A percentile compares a stretch with the other conserved stretches of the same genome.
Evolutionary conservation across 257 asterid genomes (phyloP).

Genomic region (Plantago ovata): DNA sequence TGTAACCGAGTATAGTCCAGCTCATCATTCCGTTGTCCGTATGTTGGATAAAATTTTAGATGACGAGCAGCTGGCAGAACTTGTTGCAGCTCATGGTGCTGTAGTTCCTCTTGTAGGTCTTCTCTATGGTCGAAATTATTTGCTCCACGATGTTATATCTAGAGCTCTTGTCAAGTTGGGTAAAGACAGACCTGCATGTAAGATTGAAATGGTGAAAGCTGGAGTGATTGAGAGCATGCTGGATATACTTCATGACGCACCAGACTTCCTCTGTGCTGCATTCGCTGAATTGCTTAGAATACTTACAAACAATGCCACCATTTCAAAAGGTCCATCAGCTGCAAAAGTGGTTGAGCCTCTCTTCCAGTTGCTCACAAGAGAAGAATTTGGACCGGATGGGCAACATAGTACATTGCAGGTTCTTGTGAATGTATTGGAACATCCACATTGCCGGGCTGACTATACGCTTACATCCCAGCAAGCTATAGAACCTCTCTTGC

Average conservation of each 20-base stretch:
- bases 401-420: constrained; percentile 90
- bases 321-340: constrained; percentile 93
- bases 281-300: constrained; percentile 91
- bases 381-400: constrained; percentile 88
- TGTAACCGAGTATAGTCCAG: constrained; percentile 68
- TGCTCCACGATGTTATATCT: constrained; percentile 88
- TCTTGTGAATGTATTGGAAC: constrained; percentile 92
- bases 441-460: constrained; percentile 89
- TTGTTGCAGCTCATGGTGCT: constrained; percentile 97
- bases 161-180: constrained; percentile 94
- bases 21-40: constrained; percentile 82
- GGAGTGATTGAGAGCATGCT: constrained; percentile 78
- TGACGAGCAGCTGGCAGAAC: constrained; percentile 93
- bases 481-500: constrained; percentile 82
- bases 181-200: constrained; percentile 91
- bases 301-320: constrained; percentile 90
- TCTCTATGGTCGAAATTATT: constrained; percentile 67
- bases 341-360: constrained; percentile 97
- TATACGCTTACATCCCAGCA: constrained; percentile 69
- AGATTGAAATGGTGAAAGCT: constrained; percentile 98
- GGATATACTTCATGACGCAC: constrained; percentile 88
- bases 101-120: constrained; percentile 94
- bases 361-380: constrained; percentile 60
- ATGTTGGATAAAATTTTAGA: constrained; percentile 88
- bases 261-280: constrained; percentile 88